Percentiles rank a stretch among this genome's conserved stretches.
Conservation (phyloP, 352 stramenopile genomes). For the Phytophthora ramorum region DNA sequence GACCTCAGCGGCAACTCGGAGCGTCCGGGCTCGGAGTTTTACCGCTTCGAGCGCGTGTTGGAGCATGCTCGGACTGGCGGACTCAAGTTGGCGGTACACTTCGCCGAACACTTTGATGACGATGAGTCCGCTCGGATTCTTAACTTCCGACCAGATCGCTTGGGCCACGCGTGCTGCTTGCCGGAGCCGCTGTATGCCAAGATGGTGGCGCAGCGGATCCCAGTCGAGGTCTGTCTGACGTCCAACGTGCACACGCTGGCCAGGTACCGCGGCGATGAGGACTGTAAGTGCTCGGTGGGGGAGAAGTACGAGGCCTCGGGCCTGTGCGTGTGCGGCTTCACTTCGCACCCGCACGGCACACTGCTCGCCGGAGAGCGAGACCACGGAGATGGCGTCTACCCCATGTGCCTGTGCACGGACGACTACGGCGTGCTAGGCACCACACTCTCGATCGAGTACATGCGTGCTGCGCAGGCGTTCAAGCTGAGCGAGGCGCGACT, state of each 20-base stretch:
- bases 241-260: conserved; percentile 95
- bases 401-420: conserved; percentile 93
- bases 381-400: conserved; percentile 55
- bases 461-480: conserved; percentile 82
- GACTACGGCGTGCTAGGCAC: conserved; percentile 94
- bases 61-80: conserved; percentile 68
- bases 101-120: conserved; percentile 91
- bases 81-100: conserved; percentile 92
- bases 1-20: conserved; percentile 89
- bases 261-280: conserved; percentile 58
- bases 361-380: conserved; percentile 50
- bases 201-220: conserved; percentile 77
- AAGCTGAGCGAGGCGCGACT: conserved; percentile 57
- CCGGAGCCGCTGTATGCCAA: conserved; percentile 72
- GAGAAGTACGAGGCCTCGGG: conserved; percentile 47
- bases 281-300: conserved; percentile 31
- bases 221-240: conserved; percentile 94
- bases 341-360: conserved; percentile 81
- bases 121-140: conserved; percentile 86
- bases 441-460: conserved; percentile 88
- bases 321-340: conserved; percentile 73
- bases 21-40: conserved; percentile 81
- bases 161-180: conserved; percentile 92
- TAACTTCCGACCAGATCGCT: conserved; percentile 88
- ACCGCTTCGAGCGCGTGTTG: conserved; percentile 83